Evolutionary conservation across 2,329 filamentous ascomycete species (phyloP), one percentile per base, ranked within the genome.

Genomic region (Graphilbum ipis-grandicollis): DNA sequence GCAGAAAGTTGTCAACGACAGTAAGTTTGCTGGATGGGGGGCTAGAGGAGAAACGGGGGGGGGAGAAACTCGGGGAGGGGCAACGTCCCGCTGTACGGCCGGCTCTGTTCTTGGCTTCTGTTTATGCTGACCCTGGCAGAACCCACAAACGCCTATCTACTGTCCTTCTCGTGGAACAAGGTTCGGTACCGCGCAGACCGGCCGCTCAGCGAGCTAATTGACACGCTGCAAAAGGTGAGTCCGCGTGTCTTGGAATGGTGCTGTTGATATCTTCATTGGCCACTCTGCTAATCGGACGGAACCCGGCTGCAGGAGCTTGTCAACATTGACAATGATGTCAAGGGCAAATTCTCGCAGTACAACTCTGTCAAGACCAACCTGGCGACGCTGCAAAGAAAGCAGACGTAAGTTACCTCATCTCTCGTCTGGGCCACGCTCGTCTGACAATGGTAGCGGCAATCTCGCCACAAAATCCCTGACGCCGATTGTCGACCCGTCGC

Each of bases 131-230:
- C 31, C 17, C 37, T 13, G 3, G 26, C 54, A 96, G 88, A 93
- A 57, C 86, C 90, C n/a, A 85, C 88, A 42, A 88, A 94, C 49
- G 79, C 88, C 54, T 98, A 96, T 54, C 64, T 98, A 33, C 74
- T 77, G 52, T 77, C 71, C 38, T 98, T 96, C 58, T 71, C 74
- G 46, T 98, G 90, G 90, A 96, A 96, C 63, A 94, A 90, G 59
- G 83, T 93, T 59, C 90, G 93, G 55, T 98, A 96, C 58, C 77
- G 90, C 50, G 79, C 82, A 43, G 90, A 98, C 57, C 92, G 88
- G 56, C 73, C 88, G 35, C 71, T 98, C 42, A 70, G 75, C 39
- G 88, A 96, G 52, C 66, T 96, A 41, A 79, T 94, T 48, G 80
- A 85, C 55, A 77, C 76, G 30, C 62, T 98, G 40, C 84, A 93